Evolutionary conservation across 2,329 filamentous ascomycete species (phyloP), one percentile per base, ranked within the genome.

Genomic region (Penicillium hesseltinei): DNA sequence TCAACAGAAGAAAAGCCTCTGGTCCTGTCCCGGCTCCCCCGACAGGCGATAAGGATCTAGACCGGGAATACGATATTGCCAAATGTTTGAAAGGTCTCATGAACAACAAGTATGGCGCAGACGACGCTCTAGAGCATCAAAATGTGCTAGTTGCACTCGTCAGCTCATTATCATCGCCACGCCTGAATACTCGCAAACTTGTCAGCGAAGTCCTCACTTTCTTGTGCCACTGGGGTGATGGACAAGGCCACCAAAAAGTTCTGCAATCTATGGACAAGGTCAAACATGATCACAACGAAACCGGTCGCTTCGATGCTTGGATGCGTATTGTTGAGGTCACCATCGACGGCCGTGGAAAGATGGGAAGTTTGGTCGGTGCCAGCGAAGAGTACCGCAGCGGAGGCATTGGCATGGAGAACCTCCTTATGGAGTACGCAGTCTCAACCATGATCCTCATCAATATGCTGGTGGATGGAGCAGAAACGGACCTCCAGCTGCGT

Each of bases 31-130:
- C 84, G 25, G 84, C 86, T 5, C 75, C 81, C 35, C 84, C 80
- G 29, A 76, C 78, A 74, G 84, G 79, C 57, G 91, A 96, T 67
- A 91, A 89, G 73, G 90, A 93, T 70, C 81, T 94, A 49, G 92
- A 97, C 70, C 86, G 89, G 65, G 92, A 96, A 77, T 97, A 97
- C 73, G 94, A 97, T 71, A 96, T 99, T 62, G 86, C 96, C 72
- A 99, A 99, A 78, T 97, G 94, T 78, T 78, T 99, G 57, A 97
- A 97, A 80, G 92, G 92, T 33, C 78, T 97, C 57, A 96, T 97
- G 89, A 99, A 99, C 85, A 99, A 97, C 84, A 97, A 96, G 74
- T 97, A 96, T 73, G 94, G 94, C 60, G 94, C 94, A 60, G 94
- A 99, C 72, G 92, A 99, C 82, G 94, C 94, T 19, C 81, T 99